These are phyloP conservation scores for Oxytropis ochrocephala DNA, from an alignment of 306 rosid genomes.

Conservation along the genomic window DNA sequence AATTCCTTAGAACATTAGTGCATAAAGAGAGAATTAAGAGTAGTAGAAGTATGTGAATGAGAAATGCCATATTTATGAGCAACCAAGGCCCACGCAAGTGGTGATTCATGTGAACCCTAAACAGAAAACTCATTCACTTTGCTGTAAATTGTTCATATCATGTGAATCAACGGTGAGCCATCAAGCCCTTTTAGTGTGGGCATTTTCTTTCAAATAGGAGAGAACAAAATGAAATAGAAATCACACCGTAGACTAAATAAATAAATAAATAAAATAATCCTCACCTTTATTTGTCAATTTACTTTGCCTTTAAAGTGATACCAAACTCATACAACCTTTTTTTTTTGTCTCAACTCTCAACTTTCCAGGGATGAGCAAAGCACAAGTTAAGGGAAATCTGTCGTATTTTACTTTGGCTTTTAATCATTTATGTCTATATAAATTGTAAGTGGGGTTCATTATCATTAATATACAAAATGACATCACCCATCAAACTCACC, in stretches of 20 bases:
- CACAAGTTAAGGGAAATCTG: not conserved
- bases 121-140: not conserved
- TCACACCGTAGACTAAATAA: not conserved
- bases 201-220: not conserved
- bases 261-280: not conserved
- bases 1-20: too few species aligned
- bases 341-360: not conserved
- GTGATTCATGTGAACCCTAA: constrained; percentile 19
- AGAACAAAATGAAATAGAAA: not conserved
- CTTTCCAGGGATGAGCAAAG: not conserved
- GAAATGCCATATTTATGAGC: not conserved
- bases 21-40: too few species aligned
- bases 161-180: constrained; percentile 9
- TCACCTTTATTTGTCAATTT: not conserved
- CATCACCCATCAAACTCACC: not conserved
- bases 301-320: constrained; percentile 9
- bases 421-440: not conserved
- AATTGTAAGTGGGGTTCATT: not conserved
- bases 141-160: constrained; percentile 15
- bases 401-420: not conserved
- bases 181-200: not conserved
- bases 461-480: not conserved
- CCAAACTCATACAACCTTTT: not conserved
- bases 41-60: not conserved
- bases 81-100: not conserved